Evolutionary conservation across 2,329 filamentous ascomycete species (phyloP).

Genomic region (Hyphodiscus sp.): DNA sequence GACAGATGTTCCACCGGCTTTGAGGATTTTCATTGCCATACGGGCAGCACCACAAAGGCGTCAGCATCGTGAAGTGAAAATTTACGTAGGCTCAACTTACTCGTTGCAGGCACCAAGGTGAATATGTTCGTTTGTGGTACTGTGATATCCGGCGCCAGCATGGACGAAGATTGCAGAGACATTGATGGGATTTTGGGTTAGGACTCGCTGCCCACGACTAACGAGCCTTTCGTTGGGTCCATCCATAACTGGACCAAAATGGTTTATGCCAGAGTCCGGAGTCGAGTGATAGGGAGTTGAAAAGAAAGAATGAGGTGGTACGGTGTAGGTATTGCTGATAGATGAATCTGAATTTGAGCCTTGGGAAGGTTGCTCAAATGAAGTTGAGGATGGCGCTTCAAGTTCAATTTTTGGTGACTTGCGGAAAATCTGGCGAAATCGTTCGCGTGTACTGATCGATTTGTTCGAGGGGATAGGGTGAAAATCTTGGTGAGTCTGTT

Average conservation of each 20-base stretch:
- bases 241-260: constrained; percentile 20
- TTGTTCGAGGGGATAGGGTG: constrained; percentile 8
- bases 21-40: constrained; percentile 74
- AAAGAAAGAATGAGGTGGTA: neutral
- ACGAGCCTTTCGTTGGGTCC: constrained; percentile 23
- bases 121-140: constrained; percentile 72
- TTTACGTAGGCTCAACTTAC: constrained; percentile 46
- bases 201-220: constrained; percentile 9
- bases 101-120: constrained; percentile 84
- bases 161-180: constrained; percentile 86
- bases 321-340: neutral
- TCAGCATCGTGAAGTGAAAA: constrained; percentile 5
- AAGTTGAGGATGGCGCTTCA: constrained; percentile 12
- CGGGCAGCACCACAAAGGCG: constrained; percentile 61
- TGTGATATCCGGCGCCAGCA: constrained; percentile 92
- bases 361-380: constrained; percentile 4
- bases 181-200: constrained; percentile 10
- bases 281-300: neutral
- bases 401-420: constrained; percentile 7
- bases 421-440: constrained; percentile 19
- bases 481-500: constrained; percentile 7
- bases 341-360: constrained; percentile 1
- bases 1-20: constrained; percentile 69
- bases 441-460: constrained; percentile 10
- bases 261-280: constrained; percentile 2